Percentiles rank a stretch among this genome's conserved stretches.
phyloP scores from a whole-genome alignment of 495 filamentous ascomycete genomes.

The Penicillium ucsense region DNA sequence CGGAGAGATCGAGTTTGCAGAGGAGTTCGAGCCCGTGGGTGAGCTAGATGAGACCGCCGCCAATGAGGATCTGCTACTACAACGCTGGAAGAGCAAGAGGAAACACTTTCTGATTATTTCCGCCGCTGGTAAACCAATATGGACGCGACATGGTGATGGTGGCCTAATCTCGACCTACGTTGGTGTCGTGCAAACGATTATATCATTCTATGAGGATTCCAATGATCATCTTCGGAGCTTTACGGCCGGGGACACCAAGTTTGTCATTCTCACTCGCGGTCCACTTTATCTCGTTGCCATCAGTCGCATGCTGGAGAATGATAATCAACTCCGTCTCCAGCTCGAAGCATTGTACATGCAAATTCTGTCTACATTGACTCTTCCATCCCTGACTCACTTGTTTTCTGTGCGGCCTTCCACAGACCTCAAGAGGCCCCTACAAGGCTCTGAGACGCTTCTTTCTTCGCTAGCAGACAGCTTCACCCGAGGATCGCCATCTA shows the following conservation, averaged over 20 bases:
- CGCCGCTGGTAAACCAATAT: constrained; percentile 96
- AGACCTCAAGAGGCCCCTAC: constrained; percentile 82
- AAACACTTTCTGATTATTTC: constrained; percentile 97
- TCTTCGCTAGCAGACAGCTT: constrained; percentile 91
- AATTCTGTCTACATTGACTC: constrained; percentile 86
- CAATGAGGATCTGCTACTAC: constrained; percentile 63
- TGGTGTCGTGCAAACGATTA: constrained; percentile 94
- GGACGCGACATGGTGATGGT: constrained; percentile 86
- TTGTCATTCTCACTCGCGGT: constrained; percentile 73
- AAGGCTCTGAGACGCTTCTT: constrained; percentile 85
- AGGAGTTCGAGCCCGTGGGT: constrained; percentile 72
- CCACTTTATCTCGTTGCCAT: constrained; percentile 91
- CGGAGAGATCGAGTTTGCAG: constrained; percentile 50
- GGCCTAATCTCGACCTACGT: constrained; percentile 83
- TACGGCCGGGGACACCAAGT: constrained; percentile 70
- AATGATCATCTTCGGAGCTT: constrained; percentile 71
- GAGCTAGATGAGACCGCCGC: constrained; percentile 48
- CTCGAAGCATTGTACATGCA: constrained; percentile 96
- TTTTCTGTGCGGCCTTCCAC: constrained; percentile 87
- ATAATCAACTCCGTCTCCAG: constrained; percentile 74
- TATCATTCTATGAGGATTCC: constrained; percentile 84
- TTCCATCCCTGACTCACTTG: constrained; percentile 78
- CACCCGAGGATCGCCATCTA: constrained; percentile 81
- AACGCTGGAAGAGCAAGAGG: constrained; percentile 72
- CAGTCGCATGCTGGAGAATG: constrained; percentile 82